phyloP scores from a whole-genome alignment of 2,329 filamentous ascomycete genomes.

The Paramyrothecium sp. region DNA sequence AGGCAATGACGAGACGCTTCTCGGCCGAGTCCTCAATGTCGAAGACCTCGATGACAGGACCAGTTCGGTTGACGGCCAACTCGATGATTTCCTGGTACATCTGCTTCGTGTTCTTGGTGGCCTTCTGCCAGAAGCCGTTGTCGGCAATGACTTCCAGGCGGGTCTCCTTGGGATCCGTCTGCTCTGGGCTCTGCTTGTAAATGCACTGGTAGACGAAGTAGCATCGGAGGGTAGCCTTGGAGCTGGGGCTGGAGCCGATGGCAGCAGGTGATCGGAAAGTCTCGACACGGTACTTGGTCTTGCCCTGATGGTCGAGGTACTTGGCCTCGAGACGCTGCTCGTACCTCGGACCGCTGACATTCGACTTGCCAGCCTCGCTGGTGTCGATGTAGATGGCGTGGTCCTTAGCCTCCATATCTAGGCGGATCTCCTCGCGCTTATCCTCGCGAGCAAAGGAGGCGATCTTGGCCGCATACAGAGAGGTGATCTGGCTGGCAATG shows the following conservation, averaged over 20 bases:
- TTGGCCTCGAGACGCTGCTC: conserved; percentile 93
- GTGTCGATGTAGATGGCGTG: conserved; percentile 99
- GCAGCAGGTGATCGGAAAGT: conserved; percentile 91
- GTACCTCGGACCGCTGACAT: conserved; percentile 79
- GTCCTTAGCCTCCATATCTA: conserved; percentile 92
- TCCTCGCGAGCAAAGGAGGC: conserved; percentile 91
- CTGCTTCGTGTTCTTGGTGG: conserved; percentile 90
- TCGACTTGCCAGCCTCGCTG: conserved; percentile 80
- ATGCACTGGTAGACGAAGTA: conserved; percentile 99
- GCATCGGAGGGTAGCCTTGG: conserved; percentile 84
- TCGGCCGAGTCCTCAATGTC: conserved; percentile 89
- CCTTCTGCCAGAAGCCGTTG: conserved; percentile 91
- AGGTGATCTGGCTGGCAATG: conserved; percentile 92
- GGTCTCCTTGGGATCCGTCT: conserved; percentile 75
- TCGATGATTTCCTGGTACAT: conserved; percentile 95
- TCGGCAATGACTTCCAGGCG: conserved; percentile 90
- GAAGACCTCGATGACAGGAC: conserved; percentile 96
- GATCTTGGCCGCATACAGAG: conserved; percentile 94
- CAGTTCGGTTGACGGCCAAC: conserved; percentile 78
- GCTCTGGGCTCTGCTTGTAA: conserved; percentile 73
- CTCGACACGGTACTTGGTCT: conserved; percentile 85
- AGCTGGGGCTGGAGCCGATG: conserved; percentile 64
- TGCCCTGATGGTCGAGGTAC: conserved; percentile 80
- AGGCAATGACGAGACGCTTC: conserved; percentile 92
- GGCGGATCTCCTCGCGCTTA: conserved; percentile 87